Base-by-base conservation (phyloP, 257 asterid genomes). In the Asclepias syriaca region DNA sequence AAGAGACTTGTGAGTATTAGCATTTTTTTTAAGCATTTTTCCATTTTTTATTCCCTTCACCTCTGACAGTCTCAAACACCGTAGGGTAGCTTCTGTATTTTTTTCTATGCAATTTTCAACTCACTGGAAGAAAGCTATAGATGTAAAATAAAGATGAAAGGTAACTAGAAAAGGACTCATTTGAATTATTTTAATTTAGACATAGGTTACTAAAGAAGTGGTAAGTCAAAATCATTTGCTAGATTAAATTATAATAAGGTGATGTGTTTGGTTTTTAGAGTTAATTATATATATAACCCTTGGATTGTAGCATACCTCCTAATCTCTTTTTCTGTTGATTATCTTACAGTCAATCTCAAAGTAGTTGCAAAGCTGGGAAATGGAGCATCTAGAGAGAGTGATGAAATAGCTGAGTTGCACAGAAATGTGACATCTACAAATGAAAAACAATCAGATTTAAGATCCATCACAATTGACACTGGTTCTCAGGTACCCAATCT, bases 1-100 rank as follows among this genome's bases (percentile, higher is more conserved):
- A 74, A 56, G 84, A 70, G 55, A 81, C 76, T 16, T 45, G 97
- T 88, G 83, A 83, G 89, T 79, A 19, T 8, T 57, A 16, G n/a
- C 37, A 18, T 10, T 16, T 15, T 50, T 24, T 7, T 58, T 75
- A 1, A 5, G 49, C 6, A 21, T 19, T 46, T 43, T 72, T 29
- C 22, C 27, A 24, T 45, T 77, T 64, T 22, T 37, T 1, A 1
- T 63, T 27, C 49, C 12, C n/a, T 45, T 39, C 64, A 19, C 10
- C 13, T 71, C 49, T 34, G 1, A 37, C 66, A 64, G 22, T 53
- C 40, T 22, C 40, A 19, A 14, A 43, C 32, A 32, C 14, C 5
- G 9, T 40, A 45, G 60, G 59, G 50, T 45, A n/a, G 24, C 73
- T 27, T 71, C 56, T 75, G 37, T 14, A 32, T 77, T 56, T 68